Percentiles rank a stretch among this genome's conserved stretches.
Evolutionary conservation across 257 asterid species (phyloP).

Genomic region (Verbascum thapsus): DNA sequence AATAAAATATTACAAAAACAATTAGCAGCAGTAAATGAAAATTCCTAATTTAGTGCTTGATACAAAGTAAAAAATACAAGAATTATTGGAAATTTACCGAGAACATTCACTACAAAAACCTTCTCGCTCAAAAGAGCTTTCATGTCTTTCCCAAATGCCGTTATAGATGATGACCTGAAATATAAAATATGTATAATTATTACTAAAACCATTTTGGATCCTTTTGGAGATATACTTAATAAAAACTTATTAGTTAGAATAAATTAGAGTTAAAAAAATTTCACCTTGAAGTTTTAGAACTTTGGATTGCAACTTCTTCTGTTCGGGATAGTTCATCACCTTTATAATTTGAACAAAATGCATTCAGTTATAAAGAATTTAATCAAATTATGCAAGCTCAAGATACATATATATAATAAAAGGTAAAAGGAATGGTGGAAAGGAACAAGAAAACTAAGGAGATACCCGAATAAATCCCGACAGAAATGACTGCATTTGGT

Average conservation of each 20-base stretch:
- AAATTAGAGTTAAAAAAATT: constrained; percentile 20
- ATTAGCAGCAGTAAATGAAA: constrained; percentile 9
- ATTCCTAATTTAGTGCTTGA: not conserved
- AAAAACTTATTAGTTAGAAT: constrained; percentile 18
- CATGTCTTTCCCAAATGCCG: constrained; percentile 57
- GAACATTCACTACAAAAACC: constrained; percentile 86
- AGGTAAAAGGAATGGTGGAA: not conserved
- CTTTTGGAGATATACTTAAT: constrained; percentile 14
- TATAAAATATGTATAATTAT: not conserved
- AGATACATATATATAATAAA: constrained; percentile 16
- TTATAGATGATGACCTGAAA: constrained; percentile 56
- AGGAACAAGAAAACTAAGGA: constrained; percentile 2
- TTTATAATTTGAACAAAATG: constrained; percentile 29
- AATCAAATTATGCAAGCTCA: constrained; percentile 25
- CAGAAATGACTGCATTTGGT: not conserved
- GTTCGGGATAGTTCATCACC: constrained; percentile 38
- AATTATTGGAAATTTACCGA: constrained; percentile 51
- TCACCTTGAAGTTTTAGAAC: constrained; percentile 51
- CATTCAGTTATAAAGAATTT: constrained; percentile 24
- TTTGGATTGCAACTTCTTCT: constrained; percentile 39
- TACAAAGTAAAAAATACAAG: not conserved
- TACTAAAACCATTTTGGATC: constrained; percentile 11
- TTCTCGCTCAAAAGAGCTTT: constrained; percentile 65
- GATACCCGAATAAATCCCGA: not conserved
- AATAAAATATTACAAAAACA: constrained; percentile 19